phyloP scores from a whole-genome alignment of 345 rosid species.

The Populus ilicifolia region DNA sequence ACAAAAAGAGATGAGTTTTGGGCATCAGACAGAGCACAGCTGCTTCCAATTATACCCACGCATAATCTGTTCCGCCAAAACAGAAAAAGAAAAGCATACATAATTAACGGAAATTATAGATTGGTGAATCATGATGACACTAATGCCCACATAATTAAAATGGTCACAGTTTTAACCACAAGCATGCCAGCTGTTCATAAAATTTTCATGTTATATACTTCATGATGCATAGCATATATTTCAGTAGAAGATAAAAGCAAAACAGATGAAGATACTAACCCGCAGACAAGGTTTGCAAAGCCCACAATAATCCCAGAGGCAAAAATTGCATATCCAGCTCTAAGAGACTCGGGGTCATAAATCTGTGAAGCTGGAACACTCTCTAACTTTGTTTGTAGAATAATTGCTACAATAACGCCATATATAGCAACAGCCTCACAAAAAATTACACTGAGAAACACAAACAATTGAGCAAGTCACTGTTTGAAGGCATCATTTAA shows the following conservation, averaged over 20 bases:
- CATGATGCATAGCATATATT: background rate
- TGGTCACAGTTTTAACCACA: background rate
- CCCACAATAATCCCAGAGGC: constrained; percentile 99
- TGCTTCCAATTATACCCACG: constrained; percentile 97
- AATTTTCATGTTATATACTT: background rate
- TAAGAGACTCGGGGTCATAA: constrained; percentile 82
- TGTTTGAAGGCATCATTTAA: background rate
- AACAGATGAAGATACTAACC: constrained; percentile 46
- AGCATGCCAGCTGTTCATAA: background rate
- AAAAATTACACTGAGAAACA: constrained; percentile 74
- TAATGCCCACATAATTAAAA: background rate
- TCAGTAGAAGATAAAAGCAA: background rate
- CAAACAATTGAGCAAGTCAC: background rate
- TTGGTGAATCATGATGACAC: background rate
- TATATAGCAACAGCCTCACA: constrained; percentile 99
- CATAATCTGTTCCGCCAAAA: constrained; percentile 54
- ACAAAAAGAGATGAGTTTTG: constrained; percentile 95
- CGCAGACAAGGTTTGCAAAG: constrained; percentile 97
- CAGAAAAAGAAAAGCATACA: constrained; percentile 1
- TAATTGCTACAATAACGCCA: constrained; percentile 97
- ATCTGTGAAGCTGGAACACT: constrained; percentile 73
- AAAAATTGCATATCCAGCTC: constrained; percentile 99
- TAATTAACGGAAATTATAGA: background rate
- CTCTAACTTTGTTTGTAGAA: constrained; percentile 92
- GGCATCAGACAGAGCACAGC: constrained; percentile 96